Evolutionary conservation across 345 rosid species (phyloP).

Genomic region (Eucalyptus paniculata): DNA sequence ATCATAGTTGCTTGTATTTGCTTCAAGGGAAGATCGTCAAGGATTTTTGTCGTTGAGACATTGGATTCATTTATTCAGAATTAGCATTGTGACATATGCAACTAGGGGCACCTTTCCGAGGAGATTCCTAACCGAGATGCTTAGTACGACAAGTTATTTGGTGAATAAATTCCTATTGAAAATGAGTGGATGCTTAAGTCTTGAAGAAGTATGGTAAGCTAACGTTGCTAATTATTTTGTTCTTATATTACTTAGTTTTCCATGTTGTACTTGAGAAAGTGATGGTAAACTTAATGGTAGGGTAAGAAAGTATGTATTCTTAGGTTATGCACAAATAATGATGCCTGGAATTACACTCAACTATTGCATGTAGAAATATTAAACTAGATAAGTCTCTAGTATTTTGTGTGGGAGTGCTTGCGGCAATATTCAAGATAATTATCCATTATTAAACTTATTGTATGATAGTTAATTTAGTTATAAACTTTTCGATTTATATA

Average conservation of each 20-base stretch:
- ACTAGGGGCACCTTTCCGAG: neutral
- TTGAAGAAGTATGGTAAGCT: neutral
- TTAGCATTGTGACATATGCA: neutral
- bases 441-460: too few relatives aligned
- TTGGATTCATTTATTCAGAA: neutral
- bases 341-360: neutral
- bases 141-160: neutral
- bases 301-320: neutral
- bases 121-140: fast-evolving
- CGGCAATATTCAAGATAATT: too few relatives aligned
- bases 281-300: neutral
- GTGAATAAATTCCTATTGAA: neutral
- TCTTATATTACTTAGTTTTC: neutral
- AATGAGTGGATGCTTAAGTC: neutral
- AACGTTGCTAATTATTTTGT: neutral
- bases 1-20: neutral
- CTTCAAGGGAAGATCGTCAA: neutral
- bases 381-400: neutral
- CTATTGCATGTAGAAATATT: neutral
- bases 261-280: neutral
- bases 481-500: too few relatives aligned
- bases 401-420: neutral
- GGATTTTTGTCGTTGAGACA: neutral
- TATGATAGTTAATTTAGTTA: too few relatives aligned
- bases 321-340: neutral